Conservation (phyloP, 208 protist genomes). For the Strigomonas galati region DNA sequence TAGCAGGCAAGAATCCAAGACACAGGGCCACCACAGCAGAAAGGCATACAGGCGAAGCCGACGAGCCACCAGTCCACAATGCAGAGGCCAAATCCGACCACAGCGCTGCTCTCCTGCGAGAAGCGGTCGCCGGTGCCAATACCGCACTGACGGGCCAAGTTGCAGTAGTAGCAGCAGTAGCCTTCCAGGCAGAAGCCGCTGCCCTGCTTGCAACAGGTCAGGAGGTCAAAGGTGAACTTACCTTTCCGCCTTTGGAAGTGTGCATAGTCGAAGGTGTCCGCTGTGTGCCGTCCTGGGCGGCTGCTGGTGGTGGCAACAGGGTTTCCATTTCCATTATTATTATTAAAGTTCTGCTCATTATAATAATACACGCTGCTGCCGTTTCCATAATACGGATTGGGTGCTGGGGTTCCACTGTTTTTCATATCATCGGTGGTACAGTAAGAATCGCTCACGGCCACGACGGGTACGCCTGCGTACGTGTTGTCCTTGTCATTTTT, state of each 20-base stretch:
- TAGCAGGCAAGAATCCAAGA: background rate
- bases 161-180: background rate
- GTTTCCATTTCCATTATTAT: too few relatives aligned
- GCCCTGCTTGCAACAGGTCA: background rate
- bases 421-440: too few relatives aligned
- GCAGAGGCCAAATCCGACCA: background rate
- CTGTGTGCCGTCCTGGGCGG: background rate
- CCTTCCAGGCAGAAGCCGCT: background rate
- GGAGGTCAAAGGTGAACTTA: too few relatives aligned
- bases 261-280: background rate
- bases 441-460: too few relatives aligned
- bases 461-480: too few relatives aligned
- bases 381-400: too few relatives aligned
- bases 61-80: background rate
- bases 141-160: constrained; percentile 9
- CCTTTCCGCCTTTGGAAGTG: too few relatives aligned
- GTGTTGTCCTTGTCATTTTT: too few relatives aligned
- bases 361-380: too few relatives aligned
- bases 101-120: background rate
- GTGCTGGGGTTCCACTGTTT: too few relatives aligned
- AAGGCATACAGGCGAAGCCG: background rate
- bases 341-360: too few relatives aligned
- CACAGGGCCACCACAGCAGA: background rate
- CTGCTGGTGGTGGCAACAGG: too few relatives aligned
- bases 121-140: background rate